Evolutionary conservation across 2,329 filamentous ascomycete genomes (phyloP).

Genomic region (Taxawa tesnikishii): DNA sequence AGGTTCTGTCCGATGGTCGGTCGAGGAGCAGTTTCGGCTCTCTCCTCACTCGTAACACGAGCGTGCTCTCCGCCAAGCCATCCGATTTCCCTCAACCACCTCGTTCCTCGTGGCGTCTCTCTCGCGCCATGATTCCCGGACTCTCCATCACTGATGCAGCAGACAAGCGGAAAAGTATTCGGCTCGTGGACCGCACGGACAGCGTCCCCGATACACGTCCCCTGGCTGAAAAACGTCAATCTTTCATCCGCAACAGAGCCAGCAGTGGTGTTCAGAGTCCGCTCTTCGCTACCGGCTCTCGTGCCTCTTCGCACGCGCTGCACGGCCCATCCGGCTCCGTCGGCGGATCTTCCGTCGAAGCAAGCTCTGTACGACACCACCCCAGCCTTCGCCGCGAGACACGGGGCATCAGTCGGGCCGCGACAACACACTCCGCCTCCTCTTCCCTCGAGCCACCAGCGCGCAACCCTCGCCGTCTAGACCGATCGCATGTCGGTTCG

Average conservation of each 20-base stretch:
- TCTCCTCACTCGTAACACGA: constrained; percentile 24
- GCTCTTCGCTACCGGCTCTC: constrained; percentile 24
- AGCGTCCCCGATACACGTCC: constrained; percentile 24
- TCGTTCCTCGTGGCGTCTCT: constrained; percentile 12
- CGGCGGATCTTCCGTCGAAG: no score
- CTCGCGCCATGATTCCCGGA: constrained; percentile 11
- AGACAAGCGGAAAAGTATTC: constrained; percentile 26
- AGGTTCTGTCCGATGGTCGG: no score
- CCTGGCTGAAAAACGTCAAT: constrained; percentile 27
- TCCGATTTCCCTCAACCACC: constrained; percentile 24
- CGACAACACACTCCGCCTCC: constrained; percentile 15
- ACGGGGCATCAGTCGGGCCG: constrained; percentile 1
- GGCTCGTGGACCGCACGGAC: constrained; percentile 23
- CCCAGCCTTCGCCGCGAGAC: no score
- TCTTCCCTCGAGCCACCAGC: constrained; percentile 17
- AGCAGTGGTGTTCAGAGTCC: constrained; percentile 22
- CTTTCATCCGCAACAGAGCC: constrained; percentile 29
- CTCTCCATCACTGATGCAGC: constrained; percentile 16
- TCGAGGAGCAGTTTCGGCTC: constrained; percentile 25
- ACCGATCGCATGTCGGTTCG: no score
- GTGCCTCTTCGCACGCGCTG: neutral
- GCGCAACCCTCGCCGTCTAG: constrained; percentile 15
- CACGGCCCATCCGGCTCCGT: neutral
- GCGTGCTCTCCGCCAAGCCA: constrained; percentile 24
- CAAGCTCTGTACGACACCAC: no score